These are phyloP conservation scores for Sclerotinia nivalis DNA, from an alignment of 2,329 filamentous ascomycete species.

Conservation along the genomic window DNA sequence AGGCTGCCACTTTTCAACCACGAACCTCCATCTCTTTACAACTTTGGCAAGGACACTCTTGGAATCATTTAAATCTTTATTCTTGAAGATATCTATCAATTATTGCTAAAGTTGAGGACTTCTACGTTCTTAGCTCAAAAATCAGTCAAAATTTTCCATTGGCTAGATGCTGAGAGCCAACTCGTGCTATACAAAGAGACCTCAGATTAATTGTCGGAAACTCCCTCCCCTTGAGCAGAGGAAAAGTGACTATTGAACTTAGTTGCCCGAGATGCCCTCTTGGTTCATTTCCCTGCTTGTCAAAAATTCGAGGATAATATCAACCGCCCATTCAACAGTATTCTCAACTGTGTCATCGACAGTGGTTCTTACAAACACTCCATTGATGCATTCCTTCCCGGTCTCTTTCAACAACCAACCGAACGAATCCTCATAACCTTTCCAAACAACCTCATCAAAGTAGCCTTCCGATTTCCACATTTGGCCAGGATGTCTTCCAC, in stretches of 20 bases:
- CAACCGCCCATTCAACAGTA: slow-evolving; percentile 30
- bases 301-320: slow-evolving; percentile 18
- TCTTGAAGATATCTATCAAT: neutral
- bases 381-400: slow-evolving; percentile 9
- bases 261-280: neutral
- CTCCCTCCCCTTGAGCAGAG: neutral
- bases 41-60: neutral
- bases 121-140: neutral
- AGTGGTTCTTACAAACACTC: slow-evolving; percentile 23
- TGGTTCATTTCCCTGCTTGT: neutral
- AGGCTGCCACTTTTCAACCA: slow-evolving; percentile 29
- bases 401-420: slow-evolving; percentile 28
- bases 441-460: slow-evolving; percentile 38
- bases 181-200: neutral
- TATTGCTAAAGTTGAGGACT: neutral
- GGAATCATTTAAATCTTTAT: neutral
- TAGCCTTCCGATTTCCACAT: slow-evolving; percentile 39
- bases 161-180: neutral
- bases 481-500: slow-evolving; percentile 31
- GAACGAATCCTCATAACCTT: slow-evolving; percentile 25
- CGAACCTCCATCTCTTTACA: neutral
- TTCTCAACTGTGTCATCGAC: slow-evolving; percentile 27
- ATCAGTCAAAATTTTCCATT: neutral
- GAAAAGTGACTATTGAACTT: neutral
- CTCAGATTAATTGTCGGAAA: neutral